A percentile compares a stretch with the other conserved stretches of the same genome.
Evolutionary conservation across 345 rosid genomes (phyloP).

Genomic region (Geranium rotundifolium): DNA sequence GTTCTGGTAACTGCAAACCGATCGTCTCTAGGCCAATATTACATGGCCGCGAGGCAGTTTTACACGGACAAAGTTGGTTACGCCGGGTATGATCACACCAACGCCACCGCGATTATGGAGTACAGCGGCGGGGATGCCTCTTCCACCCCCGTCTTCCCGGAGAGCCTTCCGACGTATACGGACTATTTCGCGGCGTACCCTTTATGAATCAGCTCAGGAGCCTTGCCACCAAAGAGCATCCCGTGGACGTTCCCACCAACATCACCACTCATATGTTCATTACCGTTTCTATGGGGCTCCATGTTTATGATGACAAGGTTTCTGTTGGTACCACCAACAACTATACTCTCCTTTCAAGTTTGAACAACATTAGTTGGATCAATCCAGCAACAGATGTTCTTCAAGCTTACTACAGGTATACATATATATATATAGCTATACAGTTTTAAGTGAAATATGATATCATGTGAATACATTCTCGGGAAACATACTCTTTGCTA

Average conservation of each 20-base stretch:
- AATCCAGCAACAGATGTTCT: too few species aligned
- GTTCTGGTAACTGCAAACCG: conserved; percentile 5
- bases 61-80: neutral
- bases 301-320: too few species aligned
- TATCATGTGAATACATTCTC: too few species aligned
- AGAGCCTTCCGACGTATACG: conserved; percentile 4
- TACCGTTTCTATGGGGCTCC: conserved; percentile 9
- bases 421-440: too few species aligned
- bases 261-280: too few species aligned
- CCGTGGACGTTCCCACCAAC: conserved; percentile 12
- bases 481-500: too few species aligned
- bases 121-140: conserved; percentile 10
- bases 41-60: conserved; percentile 3
- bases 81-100: conserved; percentile 5
- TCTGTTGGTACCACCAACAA: too few species aligned
- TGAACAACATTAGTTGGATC: conserved; percentile 14
- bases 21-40: conserved; percentile 1
- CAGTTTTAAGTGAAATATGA: too few species aligned
- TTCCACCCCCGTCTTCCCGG: neutral
- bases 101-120: too few species aligned
- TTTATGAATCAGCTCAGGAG: conserved; percentile 5
- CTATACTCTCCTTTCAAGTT: conserved; percentile 1
- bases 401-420: too few species aligned
- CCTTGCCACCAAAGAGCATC: conserved; percentile 7
- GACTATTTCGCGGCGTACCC: conserved; percentile 4